A percentile compares a stretch with the other conserved stretches of the same genome.
Conservation (phyloP, 208 protist genomes). For the Histomonas meleagridis region DNA sequence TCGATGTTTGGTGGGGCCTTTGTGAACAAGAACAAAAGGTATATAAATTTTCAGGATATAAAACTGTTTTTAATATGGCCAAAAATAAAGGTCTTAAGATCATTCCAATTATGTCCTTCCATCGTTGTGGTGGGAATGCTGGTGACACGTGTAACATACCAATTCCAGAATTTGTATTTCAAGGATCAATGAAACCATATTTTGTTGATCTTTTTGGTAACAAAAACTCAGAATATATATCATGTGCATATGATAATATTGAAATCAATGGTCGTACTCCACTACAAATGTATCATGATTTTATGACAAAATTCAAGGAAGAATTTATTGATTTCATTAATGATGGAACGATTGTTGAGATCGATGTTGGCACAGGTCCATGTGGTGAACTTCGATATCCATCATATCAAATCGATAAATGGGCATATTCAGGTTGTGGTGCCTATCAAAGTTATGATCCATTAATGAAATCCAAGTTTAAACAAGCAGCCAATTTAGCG, state of each 20-base stretch:
- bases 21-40: background rate
- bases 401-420: background rate
- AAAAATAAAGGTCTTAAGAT: background rate
- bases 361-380: background rate
- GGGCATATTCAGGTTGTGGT: background rate
- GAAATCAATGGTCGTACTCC: background rate
- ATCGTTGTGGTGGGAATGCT: background rate
- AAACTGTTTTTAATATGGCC: background rate
- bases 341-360: background rate
- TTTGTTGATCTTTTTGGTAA: background rate
- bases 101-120: background rate
- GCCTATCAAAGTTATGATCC: background rate
- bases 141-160: background rate
- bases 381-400: background rate
- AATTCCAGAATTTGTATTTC: background rate
- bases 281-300: background rate
- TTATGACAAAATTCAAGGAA: background rate
- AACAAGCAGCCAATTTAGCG: background rate
- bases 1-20: background rate
- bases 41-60: background rate
- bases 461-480: background rate
- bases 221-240: background rate
- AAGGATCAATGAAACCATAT: background rate
- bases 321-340: background rate
- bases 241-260: background rate